These are phyloP conservation scores for Chalciporus pseudorubinellus DNA, from an alignment of 768 basidiomycete genomes.

Conservation along the genomic window DNA sequence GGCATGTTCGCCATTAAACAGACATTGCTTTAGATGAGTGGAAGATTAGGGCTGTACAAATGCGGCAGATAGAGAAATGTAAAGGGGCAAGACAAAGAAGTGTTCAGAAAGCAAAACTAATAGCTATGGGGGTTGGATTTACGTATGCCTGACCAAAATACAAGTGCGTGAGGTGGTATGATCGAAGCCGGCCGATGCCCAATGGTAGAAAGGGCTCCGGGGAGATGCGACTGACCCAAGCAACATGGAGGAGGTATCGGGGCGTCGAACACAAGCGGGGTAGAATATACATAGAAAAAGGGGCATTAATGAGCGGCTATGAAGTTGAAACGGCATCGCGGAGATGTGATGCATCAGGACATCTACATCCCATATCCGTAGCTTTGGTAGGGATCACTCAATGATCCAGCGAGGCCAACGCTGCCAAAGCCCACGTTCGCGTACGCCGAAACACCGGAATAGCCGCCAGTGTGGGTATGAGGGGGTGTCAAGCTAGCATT, in stretches of 20 bases:
- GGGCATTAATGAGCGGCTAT: slow-evolving; percentile 31
- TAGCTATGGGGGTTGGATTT: slow-evolving; percentile 35
- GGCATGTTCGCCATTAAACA: slow-evolving; percentile 38
- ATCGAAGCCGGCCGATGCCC: slow-evolving; percentile 38
- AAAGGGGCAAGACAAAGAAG: slow-evolving; percentile 24
- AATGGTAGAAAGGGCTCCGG: slow-evolving; percentile 33
- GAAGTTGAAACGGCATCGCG: slow-evolving; percentile 10
- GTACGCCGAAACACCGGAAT: slow-evolving; percentile 54
- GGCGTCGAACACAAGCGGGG: slow-evolving; percentile 32
- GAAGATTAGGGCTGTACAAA: slow-evolving; percentile 39
- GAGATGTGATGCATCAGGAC: slow-evolving; percentile 28
- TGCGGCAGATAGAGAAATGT: slow-evolving; percentile 43
- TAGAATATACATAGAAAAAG: slow-evolving; percentile 40
- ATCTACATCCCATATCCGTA: slow-evolving; percentile 82
- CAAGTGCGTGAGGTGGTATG: slow-evolving; percentile 61
- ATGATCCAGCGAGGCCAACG: slow-evolving; percentile 47
- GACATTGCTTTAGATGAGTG: slow-evolving; percentile 41
- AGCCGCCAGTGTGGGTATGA: slow-evolving; percentile 52
- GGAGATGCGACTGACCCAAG: slow-evolving; percentile 39
- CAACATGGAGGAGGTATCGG: slow-evolving; percentile 33
- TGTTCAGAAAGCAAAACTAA: slow-evolving; percentile 38
- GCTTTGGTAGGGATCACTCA: slow-evolving; percentile 75
- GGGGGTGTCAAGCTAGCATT: slow-evolving; percentile 60
- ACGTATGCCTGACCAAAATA: slow-evolving; percentile 68
- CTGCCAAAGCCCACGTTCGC: slow-evolving; percentile 53